Evolutionary conservation across 1,139 yeast species (phyloP).

Genomic region (Pichia sp.): DNA sequence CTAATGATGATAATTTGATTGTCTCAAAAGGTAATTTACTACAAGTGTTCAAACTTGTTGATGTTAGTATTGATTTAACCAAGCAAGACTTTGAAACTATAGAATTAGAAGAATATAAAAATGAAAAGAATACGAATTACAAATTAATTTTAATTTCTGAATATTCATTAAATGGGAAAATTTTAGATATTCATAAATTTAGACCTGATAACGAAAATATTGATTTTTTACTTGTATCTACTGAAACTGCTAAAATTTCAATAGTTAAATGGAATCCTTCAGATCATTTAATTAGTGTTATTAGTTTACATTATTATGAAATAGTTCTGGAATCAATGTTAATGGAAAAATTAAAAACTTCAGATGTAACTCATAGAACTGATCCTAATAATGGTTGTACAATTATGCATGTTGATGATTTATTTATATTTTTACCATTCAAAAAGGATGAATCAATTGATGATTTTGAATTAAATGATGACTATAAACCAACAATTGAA

Average conservation of each 20-base stretch:
- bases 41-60: conserved; percentile 53
- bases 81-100: conserved; percentile 1
- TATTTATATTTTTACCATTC: conserved; percentile 71
- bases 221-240: conserved; percentile 62
- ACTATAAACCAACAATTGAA: conserved; percentile 18
- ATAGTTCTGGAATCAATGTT: conserved; percentile 50
- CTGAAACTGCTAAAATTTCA: conserved; percentile 72
- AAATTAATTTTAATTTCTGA: conserved; percentile 55
- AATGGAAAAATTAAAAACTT: conserved; percentile 38
- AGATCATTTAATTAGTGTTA: conserved; percentile 51
- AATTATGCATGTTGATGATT: conserved; percentile 62
- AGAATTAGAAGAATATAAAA: conserved; percentile 15
- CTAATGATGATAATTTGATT: conserved; percentile 47
- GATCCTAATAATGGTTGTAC: conserved; percentile 65
- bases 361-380: conserved; percentile 46
- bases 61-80: conserved; percentile 15
- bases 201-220: conserved; percentile 35
- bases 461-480: conserved; percentile 35
- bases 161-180: conserved; percentile 64
- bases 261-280: conserved; percentile 64
- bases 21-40: conserved; percentile 68
- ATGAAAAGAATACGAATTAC: conserved; percentile 17
- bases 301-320: conserved; percentile 84
- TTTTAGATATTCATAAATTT: conserved; percentile 52
- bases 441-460: conserved; percentile 40